Base-by-base conservation (phyloP, 805 yeast genomes). In the Candida jianshihensis region DNA sequence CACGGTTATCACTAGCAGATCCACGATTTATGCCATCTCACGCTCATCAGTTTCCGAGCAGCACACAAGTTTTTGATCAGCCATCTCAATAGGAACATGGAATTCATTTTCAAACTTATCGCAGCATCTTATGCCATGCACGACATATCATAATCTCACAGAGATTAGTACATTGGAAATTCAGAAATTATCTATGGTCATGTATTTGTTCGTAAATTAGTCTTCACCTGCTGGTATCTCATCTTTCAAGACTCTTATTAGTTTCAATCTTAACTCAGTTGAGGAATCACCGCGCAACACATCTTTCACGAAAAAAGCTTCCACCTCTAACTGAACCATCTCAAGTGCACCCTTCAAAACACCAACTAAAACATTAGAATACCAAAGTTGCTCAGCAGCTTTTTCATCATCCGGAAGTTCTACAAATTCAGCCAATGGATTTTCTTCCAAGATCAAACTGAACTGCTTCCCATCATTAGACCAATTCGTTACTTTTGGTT, bases 191-290 rank as follows among this genome's bases (percentile, higher is more conserved):
- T n/a, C n/a, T n/a, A n/a, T n/a, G 11, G 24, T 21, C 24, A 21
- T 21, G 7, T 21, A 8, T 11, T 13, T 29, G 22, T 24, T 5
- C 13, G 13, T 31, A 4, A 7, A 30, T 50, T 58, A 81, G 45
- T 89, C 96, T 59, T 92, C 97, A 18, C 97, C 98, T 6, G 95
- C 94, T 12, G 98, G 98, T 31, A 92, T 81, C 63, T 92, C 98
- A 55, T 92, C 98, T 53, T 83, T 87, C 47, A 90, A 64, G 3
- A 87, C 72, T 49, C 71, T 79, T 33, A 78, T 64, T 45, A 92
- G 64, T 49, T 77, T 78, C 31, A 92, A 73, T 42, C 81, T 71
- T 37, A 92, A 62, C 53, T 88, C 97, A 0, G 97, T 90, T 19
- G 62, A 63, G 11, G 78, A 79, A 47, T 87, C 90, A 0, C 97